Evolutionary conservation across 768 basidiomycete genomes (phyloP).

Genomic region (Tephrocybe sp.): DNA sequence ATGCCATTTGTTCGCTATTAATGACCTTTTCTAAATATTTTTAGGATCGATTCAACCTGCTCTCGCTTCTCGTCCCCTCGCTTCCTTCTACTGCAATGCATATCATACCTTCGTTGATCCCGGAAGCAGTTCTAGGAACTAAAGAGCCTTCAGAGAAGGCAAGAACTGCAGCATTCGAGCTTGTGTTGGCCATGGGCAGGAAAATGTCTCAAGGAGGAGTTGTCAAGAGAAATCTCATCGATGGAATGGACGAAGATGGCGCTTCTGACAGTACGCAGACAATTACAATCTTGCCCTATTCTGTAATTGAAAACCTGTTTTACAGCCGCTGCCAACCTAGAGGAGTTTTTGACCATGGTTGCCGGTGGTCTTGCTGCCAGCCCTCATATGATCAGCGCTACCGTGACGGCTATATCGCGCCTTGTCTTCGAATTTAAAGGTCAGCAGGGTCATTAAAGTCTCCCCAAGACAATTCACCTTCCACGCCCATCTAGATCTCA

Average conservation of each 20-base stretch:
- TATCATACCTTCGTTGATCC: slow-evolving; percentile 83
- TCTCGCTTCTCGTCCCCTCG: slow-evolving; percentile 62
- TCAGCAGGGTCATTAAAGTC: slow-evolving; percentile 30
- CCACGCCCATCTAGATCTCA: slow-evolving; percentile 53
- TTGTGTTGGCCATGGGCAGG: slow-evolving; percentile 86
- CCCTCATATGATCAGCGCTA: slow-evolving; percentile 98
- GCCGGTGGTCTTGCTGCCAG: slow-evolving; percentile 90
- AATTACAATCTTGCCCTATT: slow-evolving; percentile 18
- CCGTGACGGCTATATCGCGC: slow-evolving; percentile 90
- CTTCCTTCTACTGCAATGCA: slow-evolving; percentile 75
- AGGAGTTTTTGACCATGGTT: slow-evolving; percentile 96
- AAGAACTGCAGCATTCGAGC: slow-evolving; percentile 82
- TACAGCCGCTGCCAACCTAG: slow-evolving; percentile 65
- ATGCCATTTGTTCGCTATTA: neutral
- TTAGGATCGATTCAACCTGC: slow-evolving; percentile 80
- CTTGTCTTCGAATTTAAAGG: slow-evolving; percentile 96
- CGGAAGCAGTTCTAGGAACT: slow-evolving; percentile 92
- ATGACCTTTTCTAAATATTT: slow-evolving; percentile 10
- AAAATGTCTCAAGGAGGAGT: slow-evolving; percentile 89
- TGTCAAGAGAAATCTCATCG: slow-evolving; percentile 71
- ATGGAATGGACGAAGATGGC: slow-evolving; percentile 79
- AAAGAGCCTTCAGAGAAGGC: slow-evolving; percentile 97
- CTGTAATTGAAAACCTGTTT: slow-evolving; percentile 1
- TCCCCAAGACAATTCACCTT: neutral
- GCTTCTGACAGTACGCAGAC: slow-evolving; percentile 44